Evolutionary conservation across 2,329 filamentous ascomycete genomes (phyloP).

Genomic region (Fusarium beomiforme): DNA sequence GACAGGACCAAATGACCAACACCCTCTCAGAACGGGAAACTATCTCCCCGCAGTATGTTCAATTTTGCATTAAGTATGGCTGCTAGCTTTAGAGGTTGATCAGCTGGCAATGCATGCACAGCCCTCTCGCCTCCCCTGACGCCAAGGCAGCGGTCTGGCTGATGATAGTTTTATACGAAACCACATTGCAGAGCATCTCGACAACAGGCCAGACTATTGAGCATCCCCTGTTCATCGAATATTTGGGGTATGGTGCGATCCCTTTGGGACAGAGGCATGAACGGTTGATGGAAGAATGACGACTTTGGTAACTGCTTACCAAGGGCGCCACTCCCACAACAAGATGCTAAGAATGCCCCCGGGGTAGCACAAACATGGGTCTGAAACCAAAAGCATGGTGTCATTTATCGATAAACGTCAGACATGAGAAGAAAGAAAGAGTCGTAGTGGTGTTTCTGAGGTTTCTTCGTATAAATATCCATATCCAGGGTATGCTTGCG

Average conservation of each 20-base stretch:
- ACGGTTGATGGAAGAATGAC: slow-evolving; percentile 7
- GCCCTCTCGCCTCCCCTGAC: slow-evolving; percentile 25
- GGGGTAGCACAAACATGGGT: background rate
- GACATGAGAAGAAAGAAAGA: background rate
- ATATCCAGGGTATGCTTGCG: slow-evolving; percentile 5
- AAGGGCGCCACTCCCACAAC: slow-evolving; percentile 11
- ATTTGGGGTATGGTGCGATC: slow-evolving; percentile 1
- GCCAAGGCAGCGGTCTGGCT: slow-evolving; percentile 16
- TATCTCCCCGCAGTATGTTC: slow-evolving; percentile 1
- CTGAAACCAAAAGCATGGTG: background rate
- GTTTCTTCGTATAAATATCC: background rate
- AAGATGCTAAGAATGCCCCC: background rate
- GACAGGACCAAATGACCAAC: slow-evolving; percentile 19
- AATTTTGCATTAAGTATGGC: background rate
- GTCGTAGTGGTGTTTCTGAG: background rate
- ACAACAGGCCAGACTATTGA: slow-evolving; percentile 12
- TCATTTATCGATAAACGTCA: background rate
- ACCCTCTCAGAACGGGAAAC: background rate
- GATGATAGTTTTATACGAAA: background rate
- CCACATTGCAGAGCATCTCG: background rate
- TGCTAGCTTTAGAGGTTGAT: slow-evolving; percentile 23
- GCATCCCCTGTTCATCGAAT: slow-evolving; percentile 9
- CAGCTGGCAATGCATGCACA: slow-evolving; percentile 29
- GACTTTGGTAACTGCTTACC: background rate
- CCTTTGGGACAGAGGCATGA: background rate